Evolutionary conservation across 805 yeast species (phyloP), one percentile per base, ranked within the genome.

Genomic region (Ogataea neopini): DNA sequence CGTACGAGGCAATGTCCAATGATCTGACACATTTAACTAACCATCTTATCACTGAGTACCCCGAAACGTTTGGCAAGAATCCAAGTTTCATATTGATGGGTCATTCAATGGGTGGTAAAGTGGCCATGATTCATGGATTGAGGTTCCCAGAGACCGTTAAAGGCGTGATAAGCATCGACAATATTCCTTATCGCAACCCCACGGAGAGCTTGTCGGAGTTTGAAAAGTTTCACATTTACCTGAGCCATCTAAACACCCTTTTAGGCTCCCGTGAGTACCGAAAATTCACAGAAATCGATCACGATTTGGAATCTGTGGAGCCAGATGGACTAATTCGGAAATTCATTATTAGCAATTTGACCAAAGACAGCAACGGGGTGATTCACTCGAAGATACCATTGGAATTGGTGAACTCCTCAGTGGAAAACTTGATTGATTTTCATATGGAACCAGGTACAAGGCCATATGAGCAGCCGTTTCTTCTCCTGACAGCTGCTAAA

Each of bases 41-140:
- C 2, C 56, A 54, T 39, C 36, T 62, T 13, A 38, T 34, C n/a
- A 14, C 43, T 2, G 35, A 40, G n/a, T 38, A 54, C 19, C 49
- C 53, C 2, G 45, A 47, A 8, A 17, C 36, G 9, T 47, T 49
- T 1, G 76, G 84, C 14, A 19, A 25, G 19, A 28, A 39, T 3
- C 42, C 33, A 29, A 19, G 19, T 3, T 39, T 26, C 18, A 56
- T 86, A 17, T 64, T 86, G 15, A 53, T 68, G 45, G 95, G 95
- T 0, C 94, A 86, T 62, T 86, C 92, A 0, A 85, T 87, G 94
- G 99, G 99, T 3, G 98, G 96, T 2, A 91, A 94, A 61, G 77
- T 90, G 0, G 96, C 86, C 11, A 88, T 94, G 97, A 84, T 89
- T 0, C 74, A 86, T 20, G 86, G 88, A 0, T 66, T 94, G 44